Evolutionary conservation across 768 basidiomycete species (phyloP).

Genomic region (Boletus fagicola): DNA sequence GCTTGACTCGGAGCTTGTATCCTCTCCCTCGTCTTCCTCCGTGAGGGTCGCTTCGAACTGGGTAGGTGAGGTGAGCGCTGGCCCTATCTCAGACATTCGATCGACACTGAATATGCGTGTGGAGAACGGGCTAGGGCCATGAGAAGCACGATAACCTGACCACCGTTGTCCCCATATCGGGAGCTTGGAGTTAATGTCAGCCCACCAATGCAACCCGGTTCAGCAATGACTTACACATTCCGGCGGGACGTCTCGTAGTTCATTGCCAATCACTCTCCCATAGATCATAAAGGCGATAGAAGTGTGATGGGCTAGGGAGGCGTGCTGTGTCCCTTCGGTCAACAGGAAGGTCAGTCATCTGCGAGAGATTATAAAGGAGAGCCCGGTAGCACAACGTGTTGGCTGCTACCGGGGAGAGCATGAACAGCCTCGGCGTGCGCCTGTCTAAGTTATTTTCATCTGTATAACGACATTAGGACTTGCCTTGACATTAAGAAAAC

Average conservation of each 20-base stretch:
- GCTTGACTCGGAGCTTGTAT: conserved; percentile 14
- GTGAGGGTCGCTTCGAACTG: conserved; percentile 18
- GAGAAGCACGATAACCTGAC: conserved; percentile 22
- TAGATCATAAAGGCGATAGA: conserved; percentile 21
- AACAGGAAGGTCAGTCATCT: conserved; percentile 19
- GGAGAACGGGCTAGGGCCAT: conserved; percentile 28
- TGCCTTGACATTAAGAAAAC: conserved; percentile 27
- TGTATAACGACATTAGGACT: conserved; percentile 11
- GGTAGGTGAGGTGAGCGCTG: conserved; percentile 20
- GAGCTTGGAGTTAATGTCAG: conserved; percentile 23
- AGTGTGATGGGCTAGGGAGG: conserved; percentile 17
- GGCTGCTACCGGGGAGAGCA: conserved; percentile 14
- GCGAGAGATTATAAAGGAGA: conserved; percentile 26
- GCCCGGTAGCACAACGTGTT: conserved; percentile 23
- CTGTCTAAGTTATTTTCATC: conserved; percentile 19
- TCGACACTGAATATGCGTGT: conserved; percentile 19
- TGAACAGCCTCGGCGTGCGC: conserved; percentile 27
- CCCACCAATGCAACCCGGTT: not conserved
- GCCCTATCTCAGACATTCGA: conserved; percentile 23
- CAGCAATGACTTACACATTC: conserved; percentile 24
- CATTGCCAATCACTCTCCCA: conserved; percentile 32
- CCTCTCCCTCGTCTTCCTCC: conserved; percentile 23
- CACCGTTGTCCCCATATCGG: conserved; percentile 35
- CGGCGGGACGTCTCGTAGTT: conserved; percentile 31
- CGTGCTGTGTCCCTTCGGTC: conserved; percentile 17